Percentiles rank a stretch among this genome's conserved stretches.
Conservation (phyloP, 306 rosid genomes). For the Luffa acutangula region DNA sequence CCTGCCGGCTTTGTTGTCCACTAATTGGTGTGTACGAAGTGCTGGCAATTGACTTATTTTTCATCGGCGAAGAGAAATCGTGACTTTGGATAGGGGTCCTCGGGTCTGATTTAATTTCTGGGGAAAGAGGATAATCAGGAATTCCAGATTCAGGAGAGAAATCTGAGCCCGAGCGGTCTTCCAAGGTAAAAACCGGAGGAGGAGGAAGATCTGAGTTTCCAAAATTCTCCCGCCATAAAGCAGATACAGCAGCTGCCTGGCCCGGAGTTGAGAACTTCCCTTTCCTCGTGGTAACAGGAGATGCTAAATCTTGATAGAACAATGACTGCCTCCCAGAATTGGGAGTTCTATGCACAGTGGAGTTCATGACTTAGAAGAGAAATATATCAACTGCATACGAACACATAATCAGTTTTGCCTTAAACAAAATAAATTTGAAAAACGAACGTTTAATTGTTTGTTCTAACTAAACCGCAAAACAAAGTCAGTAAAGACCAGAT, state of each 20-base stretch:
- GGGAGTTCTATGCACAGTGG: conserved; percentile 60
- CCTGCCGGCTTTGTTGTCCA: conserved; percentile 56
- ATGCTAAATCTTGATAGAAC: conserved; percentile 87
- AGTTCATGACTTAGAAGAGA: conserved; percentile 29
- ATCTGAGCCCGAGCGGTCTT: conserved; percentile 81
- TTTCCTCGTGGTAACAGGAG: conserved; percentile 67
- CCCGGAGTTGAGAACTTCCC: conserved; percentile 76
- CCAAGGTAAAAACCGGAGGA: conserved; percentile 85
- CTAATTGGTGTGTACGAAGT: conserved; percentile 62
- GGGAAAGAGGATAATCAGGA: conserved; percentile 73
- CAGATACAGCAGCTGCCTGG: conserved; percentile 72
- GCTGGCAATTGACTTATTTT: conserved; percentile 63
- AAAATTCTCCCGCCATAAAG: conserved; percentile 73
- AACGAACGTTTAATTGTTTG: background rate
- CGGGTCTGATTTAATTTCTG: conserved; percentile 62
- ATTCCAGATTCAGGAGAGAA: conserved; percentile 90
- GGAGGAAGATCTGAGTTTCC: conserved; percentile 83
- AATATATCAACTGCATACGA: background rate
- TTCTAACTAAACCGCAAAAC: background rate
- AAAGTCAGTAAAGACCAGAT: background rate
- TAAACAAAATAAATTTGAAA: background rate
- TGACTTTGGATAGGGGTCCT: conserved; percentile 45
- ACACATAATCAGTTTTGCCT: background rate
- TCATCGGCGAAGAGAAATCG: conserved; percentile 46
- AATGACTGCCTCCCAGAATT: conserved; percentile 69